Evolutionary conservation across 345 rosid species (phyloP).

Genomic region (Lepidium aucheri): DNA sequence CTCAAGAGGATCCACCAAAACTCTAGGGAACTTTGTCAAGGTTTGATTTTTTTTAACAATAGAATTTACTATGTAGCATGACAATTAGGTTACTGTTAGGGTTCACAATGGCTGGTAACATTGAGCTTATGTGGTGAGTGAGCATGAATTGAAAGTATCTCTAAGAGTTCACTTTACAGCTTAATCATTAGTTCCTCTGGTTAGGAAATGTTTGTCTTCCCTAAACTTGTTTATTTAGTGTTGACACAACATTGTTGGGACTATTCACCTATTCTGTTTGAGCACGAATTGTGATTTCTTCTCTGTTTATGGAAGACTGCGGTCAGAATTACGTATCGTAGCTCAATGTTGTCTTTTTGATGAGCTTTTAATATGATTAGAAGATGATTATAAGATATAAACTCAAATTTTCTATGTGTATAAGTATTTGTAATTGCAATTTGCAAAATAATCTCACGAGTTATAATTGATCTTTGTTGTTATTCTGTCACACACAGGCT

Average conservation of each 20-base stretch:
- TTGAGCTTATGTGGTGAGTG: not conserved
- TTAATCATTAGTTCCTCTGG: too few species aligned
- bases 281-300: not conserved
- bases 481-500: not conserved
- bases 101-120: not conserved
- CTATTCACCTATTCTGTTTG: not conserved
- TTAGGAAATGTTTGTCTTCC: too few species aligned
- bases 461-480: not conserved
- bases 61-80: not conserved
- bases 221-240: too few species aligned
- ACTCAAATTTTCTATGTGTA: not conserved
- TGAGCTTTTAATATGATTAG: not conserved
- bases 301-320: not conserved
- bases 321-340: not conserved
- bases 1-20: slow-evolving; percentile 59
- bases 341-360: not conserved
- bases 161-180: too few species aligned
- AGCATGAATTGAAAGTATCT: not conserved
- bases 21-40: slow-evolving; percentile 71
- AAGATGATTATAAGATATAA: not conserved
- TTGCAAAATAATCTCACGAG: not conserved
- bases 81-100: not conserved
- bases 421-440: not conserved
- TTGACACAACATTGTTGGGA: too few species aligned
- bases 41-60: slow-evolving; percentile 16